Conservation (phyloP, 768 basidiomycete species). For the Lactifluus volemus region DNA sequence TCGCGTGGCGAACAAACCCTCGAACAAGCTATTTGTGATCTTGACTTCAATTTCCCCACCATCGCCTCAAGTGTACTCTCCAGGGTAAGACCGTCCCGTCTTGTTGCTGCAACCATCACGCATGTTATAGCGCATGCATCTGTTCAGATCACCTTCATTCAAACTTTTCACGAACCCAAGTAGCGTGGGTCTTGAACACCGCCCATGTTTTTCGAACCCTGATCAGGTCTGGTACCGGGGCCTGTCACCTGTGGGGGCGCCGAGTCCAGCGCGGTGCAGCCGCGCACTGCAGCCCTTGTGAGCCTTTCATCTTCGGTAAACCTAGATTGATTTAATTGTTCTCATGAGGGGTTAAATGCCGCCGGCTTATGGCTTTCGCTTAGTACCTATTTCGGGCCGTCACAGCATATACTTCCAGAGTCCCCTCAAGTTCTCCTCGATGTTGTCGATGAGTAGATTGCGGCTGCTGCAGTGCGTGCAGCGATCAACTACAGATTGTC, state of each 20-base stretch:
- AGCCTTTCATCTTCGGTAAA: conserved; percentile 14
- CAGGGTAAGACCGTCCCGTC: neutral
- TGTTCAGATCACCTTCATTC: neutral
- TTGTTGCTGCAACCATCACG: conserved; percentile 12
- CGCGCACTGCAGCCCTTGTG: conserved; percentile 9
- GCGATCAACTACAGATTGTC: conserved; percentile 5
- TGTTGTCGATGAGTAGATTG: neutral
- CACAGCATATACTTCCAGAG: neutral
- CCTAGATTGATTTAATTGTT: conserved; percentile 13
- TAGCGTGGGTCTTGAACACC: conserved; percentile 1
- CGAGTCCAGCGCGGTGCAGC: conserved; percentile 10
- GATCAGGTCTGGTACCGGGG: neutral
- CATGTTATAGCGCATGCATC: conserved; percentile 12
- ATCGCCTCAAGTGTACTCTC: neutral
- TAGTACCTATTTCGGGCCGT: conserved; percentile 8
- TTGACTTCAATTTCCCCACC: conserved; percentile 5
- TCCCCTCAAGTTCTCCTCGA: conserved; percentile 9
- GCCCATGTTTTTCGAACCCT: neutral
- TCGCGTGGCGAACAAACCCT: neutral
- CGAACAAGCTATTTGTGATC: conserved; percentile 2
- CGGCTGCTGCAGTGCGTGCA: neutral
- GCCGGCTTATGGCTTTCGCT: conserved; percentile 17
- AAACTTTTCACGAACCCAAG: neutral
- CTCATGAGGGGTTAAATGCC: conserved; percentile 4
- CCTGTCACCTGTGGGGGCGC: conserved; percentile 9